phyloP scores from a whole-genome alignment of 257 asterid species.

The Sherardia arvensis region DNA sequence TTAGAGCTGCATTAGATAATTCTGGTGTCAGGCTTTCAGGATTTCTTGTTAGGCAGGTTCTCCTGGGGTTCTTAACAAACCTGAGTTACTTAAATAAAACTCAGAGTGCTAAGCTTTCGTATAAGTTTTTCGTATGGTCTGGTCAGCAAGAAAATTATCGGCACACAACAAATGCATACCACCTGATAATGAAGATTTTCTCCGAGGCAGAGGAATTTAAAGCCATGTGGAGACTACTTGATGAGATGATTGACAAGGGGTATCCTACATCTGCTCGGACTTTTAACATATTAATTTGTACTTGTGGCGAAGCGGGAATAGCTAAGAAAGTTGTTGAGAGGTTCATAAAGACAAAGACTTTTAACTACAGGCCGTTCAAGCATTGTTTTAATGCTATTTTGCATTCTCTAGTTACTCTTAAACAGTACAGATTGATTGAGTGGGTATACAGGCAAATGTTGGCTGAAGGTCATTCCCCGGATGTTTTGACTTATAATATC shows the following conservation, averaged over 20 bases:
- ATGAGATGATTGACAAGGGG: conserved; percentile 80
- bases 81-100: conserved; percentile 42
- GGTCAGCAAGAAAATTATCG: conserved; percentile 64
- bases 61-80: conserved; percentile 53
- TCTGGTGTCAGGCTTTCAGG: conserved; percentile 59
- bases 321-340: conserved; percentile 81
- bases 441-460: conserved; percentile 90
- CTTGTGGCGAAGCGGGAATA: conserved; percentile 86
- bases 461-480: conserved; percentile 70
- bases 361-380: conserved; percentile 72
- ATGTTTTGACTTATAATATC: conserved; percentile 74
- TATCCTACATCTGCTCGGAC: conserved; percentile 83
- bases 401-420: conserved; percentile 52
- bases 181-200: conserved; percentile 70
- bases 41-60: conserved; percentile 85
- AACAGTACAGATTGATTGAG: conserved; percentile 71
- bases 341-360: conserved; percentile 74
- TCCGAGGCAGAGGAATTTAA: conserved; percentile 71
- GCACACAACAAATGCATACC: conserved; percentile 59
- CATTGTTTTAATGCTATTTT: conserved; percentile 77
- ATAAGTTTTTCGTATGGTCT: conserved; percentile 86
- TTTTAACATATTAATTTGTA: conserved; percentile 74
- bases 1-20: conserved; percentile 40
- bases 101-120: conserved; percentile 80
- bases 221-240: conserved; percentile 87